phyloP scores from a whole-genome alignment of 2,329 filamentous ascomycete species.

The Fusarium cicatricum region DNA sequence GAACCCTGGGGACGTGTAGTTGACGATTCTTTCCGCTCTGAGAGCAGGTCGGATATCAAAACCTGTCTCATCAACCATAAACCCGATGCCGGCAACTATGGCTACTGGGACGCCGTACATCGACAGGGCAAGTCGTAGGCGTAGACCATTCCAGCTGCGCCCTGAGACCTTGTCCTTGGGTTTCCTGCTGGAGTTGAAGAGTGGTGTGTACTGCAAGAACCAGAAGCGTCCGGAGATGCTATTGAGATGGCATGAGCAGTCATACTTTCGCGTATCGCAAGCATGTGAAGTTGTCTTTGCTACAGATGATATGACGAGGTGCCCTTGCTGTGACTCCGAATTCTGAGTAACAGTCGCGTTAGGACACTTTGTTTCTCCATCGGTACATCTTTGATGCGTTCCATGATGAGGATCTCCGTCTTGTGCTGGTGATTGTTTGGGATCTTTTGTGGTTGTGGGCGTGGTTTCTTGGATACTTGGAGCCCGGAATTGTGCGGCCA shows the following conservation, averaged over 20 bases:
- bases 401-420: not conserved
- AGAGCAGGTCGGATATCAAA: not conserved
- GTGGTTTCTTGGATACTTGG: not conserved
- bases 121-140: not conserved
- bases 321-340: not conserved
- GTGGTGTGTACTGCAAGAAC: not conserved
- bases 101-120: not conserved
- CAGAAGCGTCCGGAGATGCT: not conserved
- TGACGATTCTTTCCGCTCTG: not conserved
- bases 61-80: not conserved
- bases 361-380: not conserved
- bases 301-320: not conserved
- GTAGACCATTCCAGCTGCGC: not conserved
- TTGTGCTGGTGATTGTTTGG: too few relatives aligned
- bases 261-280: not conserved
- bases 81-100: not conserved
- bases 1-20: slow-evolving; percentile 10
- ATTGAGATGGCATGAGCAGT: not conserved
- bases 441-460: not conserved
- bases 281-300: not conserved
- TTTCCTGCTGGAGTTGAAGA: not conserved
- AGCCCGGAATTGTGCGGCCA: not conserved
- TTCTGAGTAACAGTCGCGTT: not conserved
- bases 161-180: not conserved
- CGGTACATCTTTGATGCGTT: not conserved